A percentile compares a stretch with the other conserved stretches of the same genome.
Evolutionary conservation across 2,329 filamentous ascomycete species (phyloP).

Genomic region (Botrytis tulipae): DNA sequence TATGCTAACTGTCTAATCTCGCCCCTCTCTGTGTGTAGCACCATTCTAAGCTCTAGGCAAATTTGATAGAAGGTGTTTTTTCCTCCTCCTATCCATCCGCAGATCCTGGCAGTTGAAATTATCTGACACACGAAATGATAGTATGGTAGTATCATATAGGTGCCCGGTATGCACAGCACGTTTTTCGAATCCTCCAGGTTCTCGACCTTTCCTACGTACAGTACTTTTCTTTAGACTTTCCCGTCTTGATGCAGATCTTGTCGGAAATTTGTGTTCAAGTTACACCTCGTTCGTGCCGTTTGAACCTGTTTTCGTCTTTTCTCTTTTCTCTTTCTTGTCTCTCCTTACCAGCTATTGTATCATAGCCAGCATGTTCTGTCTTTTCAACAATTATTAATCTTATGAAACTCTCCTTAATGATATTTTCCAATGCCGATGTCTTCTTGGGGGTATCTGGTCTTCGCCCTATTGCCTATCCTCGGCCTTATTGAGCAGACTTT

Average conservation of each 20-base stretch:
- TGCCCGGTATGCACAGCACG: constrained; percentile 6
- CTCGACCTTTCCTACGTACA: constrained; percentile 18
- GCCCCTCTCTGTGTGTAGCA: constrained; percentile 10
- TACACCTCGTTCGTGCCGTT: constrained; percentile 11
- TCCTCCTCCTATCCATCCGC: constrained; percentile 14
- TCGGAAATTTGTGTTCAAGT: constrained; percentile 11
- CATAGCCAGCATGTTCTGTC: constrained; percentile 21
- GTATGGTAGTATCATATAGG: constrained; percentile 9
- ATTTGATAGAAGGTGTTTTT: constrained; percentile 10
- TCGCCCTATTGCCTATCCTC: constrained; percentile 10
- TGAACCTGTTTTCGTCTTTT: constrained; percentile 8
- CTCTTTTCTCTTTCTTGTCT: constrained; percentile 12
- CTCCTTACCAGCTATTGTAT: constrained; percentile 8
- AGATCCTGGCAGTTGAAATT: constrained; percentile 16
- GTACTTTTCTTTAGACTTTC: background rate
- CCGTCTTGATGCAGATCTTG: constrained; percentile 10
- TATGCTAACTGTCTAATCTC: constrained; percentile 14
- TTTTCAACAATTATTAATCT: constrained; percentile 15
- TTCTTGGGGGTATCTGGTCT: constrained; percentile 19
- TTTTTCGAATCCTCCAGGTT: constrained; percentile 17
- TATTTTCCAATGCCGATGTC: constrained; percentile 21
- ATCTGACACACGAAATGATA: constrained; percentile 15
- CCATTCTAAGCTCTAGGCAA: constrained; percentile 20
- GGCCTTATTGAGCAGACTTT: constrained; percentile 10
- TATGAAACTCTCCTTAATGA: constrained; percentile 17